Evolutionary conservation across 352 stramenopile genomes (phyloP), one percentile per base, ranked within the genome.

Genomic region (Globisporangium cederbergense): DNA sequence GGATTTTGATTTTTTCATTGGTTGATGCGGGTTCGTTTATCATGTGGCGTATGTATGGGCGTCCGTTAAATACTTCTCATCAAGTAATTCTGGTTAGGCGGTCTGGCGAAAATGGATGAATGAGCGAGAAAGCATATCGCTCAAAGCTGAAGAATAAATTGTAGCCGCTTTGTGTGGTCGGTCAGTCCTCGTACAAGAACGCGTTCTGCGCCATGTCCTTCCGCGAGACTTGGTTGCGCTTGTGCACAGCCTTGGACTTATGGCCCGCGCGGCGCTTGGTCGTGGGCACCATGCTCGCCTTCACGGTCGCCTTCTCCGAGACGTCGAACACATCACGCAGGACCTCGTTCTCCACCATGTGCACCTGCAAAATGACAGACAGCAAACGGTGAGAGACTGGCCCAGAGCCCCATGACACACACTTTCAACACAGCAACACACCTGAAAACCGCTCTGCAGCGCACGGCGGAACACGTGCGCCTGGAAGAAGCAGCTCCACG

Each of bases 401-500:
- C 32, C 16, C 52, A 58, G 18, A 16, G 1, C 16, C 4, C 11
- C 47, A 20, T 30, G 32, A 28, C 25, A 25, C 1, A 45, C 1
- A 38, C 2, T n/a, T 34, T 20, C 0, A 0, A 22, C 18, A 11
- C 25, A 34, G 42, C 7, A 50, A 78, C 76, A 58, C 40, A 81
- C 76, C 71, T 90, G 81, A 58, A 88, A 88, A 11, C 81, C 81
- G 22, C 71, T 79, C 49, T 81, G 75, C 4, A 90, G 59, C 1
- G 71, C 70, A 28, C 75, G 81, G 42, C 81, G 76, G 20, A 90
- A 78, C 1, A 86, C 77, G n/a, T 86, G 74, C 4, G 74, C 78
- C 49, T 88, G 81, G 66, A 87, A 90, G 59, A 83, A 87, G 25
- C 77, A 77, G 55, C 76, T 76, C 81, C 81, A 90, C 6, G 78